Evolutionary conservation across 208 protist genomes (phyloP).

Genomic region (Endotrypanum monterogeii): DNA sequence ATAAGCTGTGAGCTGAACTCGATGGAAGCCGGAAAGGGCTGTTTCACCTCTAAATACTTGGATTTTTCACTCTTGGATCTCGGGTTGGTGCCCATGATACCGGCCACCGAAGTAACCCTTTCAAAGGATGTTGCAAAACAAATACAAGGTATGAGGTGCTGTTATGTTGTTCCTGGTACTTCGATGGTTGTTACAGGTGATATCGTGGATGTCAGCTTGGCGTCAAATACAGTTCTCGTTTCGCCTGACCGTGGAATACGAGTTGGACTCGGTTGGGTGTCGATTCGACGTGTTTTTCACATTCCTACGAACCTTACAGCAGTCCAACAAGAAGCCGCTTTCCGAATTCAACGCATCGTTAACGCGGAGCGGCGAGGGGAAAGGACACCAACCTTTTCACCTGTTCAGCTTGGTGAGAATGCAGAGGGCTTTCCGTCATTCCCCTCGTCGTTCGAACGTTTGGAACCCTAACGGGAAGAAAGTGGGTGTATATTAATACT

Average conservation of each 20-base stretch:
- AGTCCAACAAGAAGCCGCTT: slow-evolving; percentile 18
- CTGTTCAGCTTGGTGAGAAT: slow-evolving; percentile 17
- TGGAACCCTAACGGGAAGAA: not conserved
- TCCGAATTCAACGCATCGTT: slow-evolving; percentile 26
- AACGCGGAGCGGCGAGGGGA: slow-evolving; percentile 26
- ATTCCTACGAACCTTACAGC: slow-evolving; percentile 50
- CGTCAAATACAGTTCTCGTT: slow-evolving; percentile 39
- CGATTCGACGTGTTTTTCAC: slow-evolving; percentile 40
- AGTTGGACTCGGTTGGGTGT: slow-evolving; percentile 47
- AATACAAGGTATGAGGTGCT: slow-evolving; percentile 41
- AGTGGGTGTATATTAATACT: not conserved
- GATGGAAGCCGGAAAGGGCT: slow-evolving; percentile 19
- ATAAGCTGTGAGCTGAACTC: slow-evolving; percentile 19
- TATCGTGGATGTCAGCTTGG: slow-evolving; percentile 47
- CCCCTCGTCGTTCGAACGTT: not conserved
- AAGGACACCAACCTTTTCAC: slow-evolving; percentile 15
- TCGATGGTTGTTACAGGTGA: slow-evolving; percentile 55
- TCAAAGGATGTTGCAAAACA: slow-evolving; percentile 23
- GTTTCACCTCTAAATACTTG: slow-evolving; percentile 25
- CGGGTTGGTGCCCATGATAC: slow-evolving; percentile 17
- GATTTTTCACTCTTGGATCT: slow-evolving; percentile 25
- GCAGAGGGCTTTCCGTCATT: not conserved
- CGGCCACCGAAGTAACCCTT: not conserved
- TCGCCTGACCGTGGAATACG: slow-evolving; percentile 49
- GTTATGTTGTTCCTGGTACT: slow-evolving; percentile 56